Evolutionary conservation across 1,284 basidiomycete species (phyloP), one percentile per base, ranked within the genome.

Genomic region (Trametes sp.): DNA sequence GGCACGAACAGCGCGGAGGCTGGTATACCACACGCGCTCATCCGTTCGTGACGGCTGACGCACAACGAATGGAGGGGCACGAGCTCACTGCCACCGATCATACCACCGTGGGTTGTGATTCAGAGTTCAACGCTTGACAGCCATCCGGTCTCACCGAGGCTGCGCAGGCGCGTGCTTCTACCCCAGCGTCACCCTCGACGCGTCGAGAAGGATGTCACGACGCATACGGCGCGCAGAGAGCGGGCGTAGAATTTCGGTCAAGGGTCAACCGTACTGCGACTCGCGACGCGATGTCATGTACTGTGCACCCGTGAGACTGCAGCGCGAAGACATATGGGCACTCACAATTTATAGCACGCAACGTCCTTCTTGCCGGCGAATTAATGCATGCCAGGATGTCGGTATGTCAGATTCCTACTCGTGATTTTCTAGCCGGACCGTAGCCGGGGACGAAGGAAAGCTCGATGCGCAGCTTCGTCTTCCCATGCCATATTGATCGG

Each of bases 1-100:
- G 23, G 51, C 55, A 35, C 36, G 24, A 49, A 51, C 56, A 58
- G 56, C 52, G 51, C 41, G 52, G 52, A 42, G 52, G 52, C 29
- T 19, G 35, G 53, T 41, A 48, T n/a, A n/a, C n/a, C 14, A 42
- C 59, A 42, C 23, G 59, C 38, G 53, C 35, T 23, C 16, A 5
- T 8, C 13, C 29, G 33, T n/a, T 24, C 24, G 10, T 31, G 16
- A 21, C 38, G 13, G 52, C 26, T 10, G 31, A 42, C 53, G 28
- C 38, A 42, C 35, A 44, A 9, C 26, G 6, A 53, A n/a, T 38
- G 35, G 26, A n/a, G 23, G 35, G 29, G 8, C 28, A 29, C 42
- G 11, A 13, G 29, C n/a, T 33, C 35, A 38, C 51, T 53, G 51
- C 51, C 51, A 53, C 51, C 51, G 51, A 53, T 53, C 35, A 53